These are phyloP conservation scores for Cylindrotheca fusiformis DNA, from an alignment of 108 stramenopile genomes.

Conservation along the genomic window DNA sequence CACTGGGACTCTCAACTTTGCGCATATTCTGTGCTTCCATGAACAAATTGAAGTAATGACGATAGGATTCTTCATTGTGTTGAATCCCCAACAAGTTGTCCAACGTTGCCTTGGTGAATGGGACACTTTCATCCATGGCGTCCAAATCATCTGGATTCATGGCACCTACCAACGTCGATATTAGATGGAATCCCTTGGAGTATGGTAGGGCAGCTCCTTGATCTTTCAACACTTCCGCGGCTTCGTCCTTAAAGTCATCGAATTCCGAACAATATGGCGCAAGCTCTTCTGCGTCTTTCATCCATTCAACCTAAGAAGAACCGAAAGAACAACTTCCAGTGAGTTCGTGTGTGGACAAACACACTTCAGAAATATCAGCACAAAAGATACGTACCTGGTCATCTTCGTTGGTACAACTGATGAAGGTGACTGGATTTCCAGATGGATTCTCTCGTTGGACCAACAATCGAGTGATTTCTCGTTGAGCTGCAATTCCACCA, in stretches of 20 bases:
- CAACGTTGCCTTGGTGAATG: slow-evolving; percentile 45
- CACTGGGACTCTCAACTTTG: slow-evolving; percentile 17
- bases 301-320: slow-evolving; percentile 38
- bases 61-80: slow-evolving; percentile 28
- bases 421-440: slow-evolving; percentile 48
- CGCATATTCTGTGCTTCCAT: slow-evolving; percentile 25
- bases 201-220: slow-evolving; percentile 50
- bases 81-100: slow-evolving; percentile 44
- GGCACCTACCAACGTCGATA: slow-evolving; percentile 35
- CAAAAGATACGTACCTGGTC: neutral
- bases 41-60: slow-evolving; percentile 42
- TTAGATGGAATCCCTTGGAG: slow-evolving; percentile 42
- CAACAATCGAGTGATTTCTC: slow-evolving; percentile 38
- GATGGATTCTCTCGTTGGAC: slow-evolving; percentile 33
- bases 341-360: neutral
- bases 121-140: slow-evolving; percentile 52
- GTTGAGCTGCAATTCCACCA: slow-evolving; percentile 33
- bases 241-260: slow-evolving; percentile 41
- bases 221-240: slow-evolving; percentile 39
- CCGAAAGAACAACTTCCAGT: neutral
- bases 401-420: slow-evolving; percentile 33
- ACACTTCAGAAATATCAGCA: neutral
- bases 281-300: slow-evolving; percentile 52
- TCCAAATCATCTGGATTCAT: slow-evolving; percentile 56
- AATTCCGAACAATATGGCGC: slow-evolving; percentile 43